A percentile compares a stretch with the other conserved stretches of the same genome.
Conservation (phyloP, 2,329 filamentous ascomycete genomes). For the Paraphoma sp. region DNA sequence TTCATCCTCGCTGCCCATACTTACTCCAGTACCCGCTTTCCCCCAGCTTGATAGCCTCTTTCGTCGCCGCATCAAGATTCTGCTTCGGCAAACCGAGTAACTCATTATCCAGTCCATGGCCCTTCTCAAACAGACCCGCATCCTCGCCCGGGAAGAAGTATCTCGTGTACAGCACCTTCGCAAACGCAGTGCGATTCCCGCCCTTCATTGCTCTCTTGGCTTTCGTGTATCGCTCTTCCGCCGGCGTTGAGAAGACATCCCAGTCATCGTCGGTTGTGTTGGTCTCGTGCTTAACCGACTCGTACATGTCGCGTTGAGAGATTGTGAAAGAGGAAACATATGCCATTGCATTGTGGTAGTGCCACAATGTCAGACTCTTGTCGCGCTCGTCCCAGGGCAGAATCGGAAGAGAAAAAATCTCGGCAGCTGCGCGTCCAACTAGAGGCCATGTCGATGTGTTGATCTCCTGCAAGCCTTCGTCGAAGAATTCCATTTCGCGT, state of each 20-base stretch:
- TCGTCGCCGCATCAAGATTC: slow-evolving; percentile 64
- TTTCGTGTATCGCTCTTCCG: slow-evolving; percentile 56
- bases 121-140: slow-evolving; percentile 40
- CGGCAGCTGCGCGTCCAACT: slow-evolving; percentile 41
- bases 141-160: slow-evolving; percentile 59
- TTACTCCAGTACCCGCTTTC: slow-evolving; percentile 11
- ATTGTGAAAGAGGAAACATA: slow-evolving; percentile 47
- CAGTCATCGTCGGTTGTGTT: slow-evolving; percentile 45
- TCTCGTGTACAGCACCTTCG: slow-evolving; percentile 54
- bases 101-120: slow-evolving; percentile 55
- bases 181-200: slow-evolving; percentile 52
- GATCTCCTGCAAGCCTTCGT: slow-evolving; percentile 38
- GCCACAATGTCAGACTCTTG: slow-evolving; percentile 14
- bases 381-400: slow-evolving; percentile 16
- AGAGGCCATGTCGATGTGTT: slow-evolving; percentile 42
- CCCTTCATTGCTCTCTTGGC: slow-evolving; percentile 56
- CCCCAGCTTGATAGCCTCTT: slow-evolving; percentile 22
- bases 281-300: slow-evolving; percentile 41
- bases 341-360: slow-evolving; percentile 40
- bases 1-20: neutral
- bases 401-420: slow-evolving; percentile 41
- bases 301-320: slow-evolving; percentile 48
- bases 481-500: slow-evolving; percentile 33
- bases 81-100: slow-evolving; percentile 65
- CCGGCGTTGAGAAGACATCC: slow-evolving; percentile 50